A percentile compares a stretch with the other conserved stretches of the same genome.
These are phyloP conservation scores for Zea luxurians DNA, from an alignment of 176 grass and related monocot genomes.

Conservation along the genomic window DNA sequence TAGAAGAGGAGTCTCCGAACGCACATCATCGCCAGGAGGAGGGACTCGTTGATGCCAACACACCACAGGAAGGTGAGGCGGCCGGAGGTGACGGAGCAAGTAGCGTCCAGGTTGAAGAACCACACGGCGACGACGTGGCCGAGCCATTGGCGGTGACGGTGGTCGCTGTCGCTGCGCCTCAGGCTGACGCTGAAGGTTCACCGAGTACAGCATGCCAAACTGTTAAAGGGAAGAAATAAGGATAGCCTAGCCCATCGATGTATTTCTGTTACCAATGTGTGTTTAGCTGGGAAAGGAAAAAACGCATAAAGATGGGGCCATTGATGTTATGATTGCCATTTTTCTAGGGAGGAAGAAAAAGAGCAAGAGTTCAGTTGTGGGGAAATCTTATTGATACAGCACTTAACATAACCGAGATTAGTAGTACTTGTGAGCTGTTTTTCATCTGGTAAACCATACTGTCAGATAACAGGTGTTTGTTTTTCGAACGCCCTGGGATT, in stretches of 20 bases:
- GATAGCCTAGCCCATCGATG: neutral
- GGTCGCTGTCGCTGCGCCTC: conserved; percentile 1
- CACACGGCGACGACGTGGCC: neutral
- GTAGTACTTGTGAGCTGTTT: neutral
- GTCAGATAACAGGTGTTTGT: neutral
- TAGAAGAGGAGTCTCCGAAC: conserved; percentile 30
- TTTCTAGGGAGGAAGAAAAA: neutral
- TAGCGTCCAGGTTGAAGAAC: neutral
- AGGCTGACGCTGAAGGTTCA: conserved; percentile 23
- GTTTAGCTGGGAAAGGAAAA: conserved; percentile 23
- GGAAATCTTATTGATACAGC: neutral
- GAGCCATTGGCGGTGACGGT: neutral
- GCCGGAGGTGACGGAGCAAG: neutral
- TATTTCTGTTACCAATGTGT: conserved; percentile 3
- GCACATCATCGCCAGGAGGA: conserved; percentile 34
- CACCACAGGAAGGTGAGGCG: neutral
- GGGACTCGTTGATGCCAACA: neutral
- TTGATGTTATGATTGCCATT: neutral
- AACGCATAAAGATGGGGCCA: neutral
- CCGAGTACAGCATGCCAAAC: conserved; percentile 27
- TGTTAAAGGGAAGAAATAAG: conserved; percentile 43
- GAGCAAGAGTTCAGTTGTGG: neutral
- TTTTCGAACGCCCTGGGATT: neutral
- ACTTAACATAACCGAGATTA: neutral
- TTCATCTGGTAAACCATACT: neutral